Evolutionary conservation across 306 rosid genomes (phyloP), one percentile per base, ranked within the genome.

Genomic region (Potentilla sterilis): DNA sequence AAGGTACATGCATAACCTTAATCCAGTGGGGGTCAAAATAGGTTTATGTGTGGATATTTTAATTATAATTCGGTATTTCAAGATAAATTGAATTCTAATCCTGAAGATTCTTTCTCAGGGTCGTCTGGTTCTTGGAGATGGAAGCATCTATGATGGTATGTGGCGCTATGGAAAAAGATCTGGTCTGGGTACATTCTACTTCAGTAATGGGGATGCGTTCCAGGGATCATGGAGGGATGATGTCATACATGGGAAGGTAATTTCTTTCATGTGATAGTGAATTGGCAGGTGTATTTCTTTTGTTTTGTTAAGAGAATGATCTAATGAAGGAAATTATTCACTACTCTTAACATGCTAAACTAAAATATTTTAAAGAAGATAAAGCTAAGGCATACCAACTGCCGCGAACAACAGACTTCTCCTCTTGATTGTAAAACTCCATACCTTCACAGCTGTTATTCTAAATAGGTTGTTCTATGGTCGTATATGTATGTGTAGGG

Each of bases 141-240:
- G 97, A 81, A 90, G 93, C 81, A 87, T 90, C 83, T 95, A 95
- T 81, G 98, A 95, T 72, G 98, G 98, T 59, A 80, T 83, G 74
- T 95, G 98, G 97, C 96, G 78, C 77, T 85, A 81, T 78, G 98
- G 98, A 49, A 95, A 90, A 88, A 90, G 90, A 84, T 92, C 98
- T 24, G 98, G 98, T 67, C 74, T 75, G 16, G 98, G 98, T 58
- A 87, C 93, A 81, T 89, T 95, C 76, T 92, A 92, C 84, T 95
- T 95, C 76, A 85, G 78, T 70, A 95, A 95, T 21, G 97, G 98
- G 71, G 97, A 95, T 83, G 89, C 90, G 83, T 95, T 90, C 86
- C 98, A 95, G 79, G 98, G 98, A 75, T 88, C 91, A 16, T 95
- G 98, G 98, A 89, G 97, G 83, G 98, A 95, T 83, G 98, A 95